Conservation (phyloP, 1,139 yeast genomes). For the Debaryomyces subglobosus region DNA sequence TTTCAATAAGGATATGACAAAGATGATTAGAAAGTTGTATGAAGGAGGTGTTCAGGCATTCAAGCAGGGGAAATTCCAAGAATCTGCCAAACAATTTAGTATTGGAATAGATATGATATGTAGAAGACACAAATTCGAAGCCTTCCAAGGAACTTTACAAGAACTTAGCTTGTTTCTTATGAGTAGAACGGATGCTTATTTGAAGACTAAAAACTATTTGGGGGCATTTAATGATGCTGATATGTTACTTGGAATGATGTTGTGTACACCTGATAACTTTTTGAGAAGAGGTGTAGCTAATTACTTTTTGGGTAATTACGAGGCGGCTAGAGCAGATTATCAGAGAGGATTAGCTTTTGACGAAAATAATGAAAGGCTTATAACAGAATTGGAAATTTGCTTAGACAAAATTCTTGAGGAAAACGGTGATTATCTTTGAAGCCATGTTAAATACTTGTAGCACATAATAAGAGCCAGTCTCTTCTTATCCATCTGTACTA, state of each 20-base stretch:
- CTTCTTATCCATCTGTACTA: conserved; percentile 2
- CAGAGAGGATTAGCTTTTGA: conserved; percentile 76
- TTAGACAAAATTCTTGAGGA: conserved; percentile 52
- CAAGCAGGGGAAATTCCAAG: conserved; percentile 62
- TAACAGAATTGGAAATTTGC: conserved; percentile 46
- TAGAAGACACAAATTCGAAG: conserved; percentile 84
- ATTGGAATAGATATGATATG: conserved; percentile 82
- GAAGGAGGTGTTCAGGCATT: conserved; percentile 71
- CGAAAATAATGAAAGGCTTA: conserved; percentile 51
- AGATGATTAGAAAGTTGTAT: conserved; percentile 72
- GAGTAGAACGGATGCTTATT: conserved; percentile 82
- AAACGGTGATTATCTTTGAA: conserved; percentile 49
- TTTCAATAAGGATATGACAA: conserved; percentile 60
- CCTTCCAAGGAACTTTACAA: conserved; percentile 76
- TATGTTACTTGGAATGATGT: conserved; percentile 63
- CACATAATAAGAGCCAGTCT: not conserved
- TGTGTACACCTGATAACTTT: conserved; percentile 76
- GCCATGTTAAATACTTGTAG: not conserved
- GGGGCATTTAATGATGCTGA: conserved; percentile 86
- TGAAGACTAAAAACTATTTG: conserved; percentile 63
- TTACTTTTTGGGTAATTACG: conserved; percentile 67
- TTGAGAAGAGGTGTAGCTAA: conserved; percentile 80
- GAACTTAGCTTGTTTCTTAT: conserved; percentile 74
- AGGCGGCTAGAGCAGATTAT: conserved; percentile 73
- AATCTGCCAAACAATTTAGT: conserved; percentile 72